Conservation (phyloP, 116 monocot genomes). For the Trichopus zeylanicus region DNA sequence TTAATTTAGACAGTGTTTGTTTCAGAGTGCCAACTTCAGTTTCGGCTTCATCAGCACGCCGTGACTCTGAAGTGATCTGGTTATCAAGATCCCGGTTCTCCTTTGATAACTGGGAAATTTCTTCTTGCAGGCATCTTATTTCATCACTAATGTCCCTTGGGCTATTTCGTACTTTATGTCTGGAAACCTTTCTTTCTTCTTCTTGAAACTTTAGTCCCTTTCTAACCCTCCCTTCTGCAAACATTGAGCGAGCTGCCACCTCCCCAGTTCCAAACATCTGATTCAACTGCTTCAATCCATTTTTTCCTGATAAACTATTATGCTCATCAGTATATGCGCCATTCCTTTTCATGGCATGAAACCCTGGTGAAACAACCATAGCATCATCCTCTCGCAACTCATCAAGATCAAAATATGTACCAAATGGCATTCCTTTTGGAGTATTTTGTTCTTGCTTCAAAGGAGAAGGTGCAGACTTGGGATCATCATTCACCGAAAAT, state of each 20-base stretch:
- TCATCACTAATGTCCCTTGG: background rate
- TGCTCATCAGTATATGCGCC: background rate
- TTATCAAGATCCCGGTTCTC: conserved; percentile 28
- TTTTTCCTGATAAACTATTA: conserved; percentile 3
- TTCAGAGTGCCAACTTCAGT: conserved; percentile 29
- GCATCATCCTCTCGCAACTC: conserved; percentile 4
- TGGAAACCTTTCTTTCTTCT: conserved; percentile 10
- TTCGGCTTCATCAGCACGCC: conserved; percentile 23
- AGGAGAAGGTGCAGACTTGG: conserved; percentile 12
- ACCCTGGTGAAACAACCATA: background rate
- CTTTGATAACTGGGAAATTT: conserved; percentile 36
- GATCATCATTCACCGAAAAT: conserved; percentile 26
- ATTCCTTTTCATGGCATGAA: background rate
- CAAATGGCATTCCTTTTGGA: background rate
- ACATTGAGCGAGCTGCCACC: no score
- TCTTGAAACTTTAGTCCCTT: conserved; percentile 13
- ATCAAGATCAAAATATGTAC: background rate
- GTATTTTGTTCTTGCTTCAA: conserved; percentile 7
- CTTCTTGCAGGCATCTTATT: conserved; percentile 23
- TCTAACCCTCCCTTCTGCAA: conserved; percentile 13
- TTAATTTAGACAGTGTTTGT: conserved; percentile 19
- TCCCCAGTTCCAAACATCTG: no score
- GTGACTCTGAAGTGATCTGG: conserved; percentile 14
- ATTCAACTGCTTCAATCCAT: conserved; percentile 27
- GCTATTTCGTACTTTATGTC: conserved; percentile 7